A percentile compares a stretch with the other conserved stretches of the same genome.
phyloP scores from a whole-genome alignment of 768 basidiomycete genomes.

The Candolleomyces eurysporus region DNA sequence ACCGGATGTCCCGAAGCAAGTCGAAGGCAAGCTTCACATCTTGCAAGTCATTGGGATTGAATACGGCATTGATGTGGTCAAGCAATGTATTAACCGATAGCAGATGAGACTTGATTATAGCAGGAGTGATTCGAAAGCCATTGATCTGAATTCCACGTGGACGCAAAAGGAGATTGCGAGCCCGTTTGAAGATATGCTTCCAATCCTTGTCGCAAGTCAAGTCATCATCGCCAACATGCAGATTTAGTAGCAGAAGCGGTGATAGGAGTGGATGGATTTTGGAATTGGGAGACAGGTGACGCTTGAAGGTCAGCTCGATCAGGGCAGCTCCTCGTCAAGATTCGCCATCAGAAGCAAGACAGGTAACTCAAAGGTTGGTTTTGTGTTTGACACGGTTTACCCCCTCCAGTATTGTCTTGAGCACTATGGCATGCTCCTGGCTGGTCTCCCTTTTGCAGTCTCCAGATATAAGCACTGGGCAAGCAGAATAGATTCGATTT shows the following conservation, averaged over 20 bases:
- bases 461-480: conserved; percentile 25
- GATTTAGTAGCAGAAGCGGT: conserved; percentile 19
- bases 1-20: conserved; percentile 10
- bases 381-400: background rate
- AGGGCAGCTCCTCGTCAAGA: conserved; percentile 19
- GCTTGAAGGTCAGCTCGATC: conserved; percentile 15
- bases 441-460: conserved; percentile 28
- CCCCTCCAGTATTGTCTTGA: conserved; percentile 14
- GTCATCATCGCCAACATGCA: conserved; percentile 26
- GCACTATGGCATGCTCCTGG: conserved; percentile 14
- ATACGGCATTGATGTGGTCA: no score
- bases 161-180: conserved; percentile 11
- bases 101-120: no score
- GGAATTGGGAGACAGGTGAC: conserved; percentile 10
- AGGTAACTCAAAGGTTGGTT: conserved; percentile 16
- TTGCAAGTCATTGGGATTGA: conserved; percentile 20
- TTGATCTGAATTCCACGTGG: no score
- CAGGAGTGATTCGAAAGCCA: no score
- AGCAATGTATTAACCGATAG: no score
- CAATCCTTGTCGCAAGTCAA: conserved; percentile 29
- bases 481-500: conserved; percentile 20
- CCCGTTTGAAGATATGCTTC: conserved; percentile 28
- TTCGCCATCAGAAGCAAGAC: conserved; percentile 24
- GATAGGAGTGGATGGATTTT: conserved; percentile 17
- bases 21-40: conserved; percentile 24